Base-by-base conservation (phyloP, 2,329 filamentous ascomycete species). In the Neobulgaria alba region DNA sequence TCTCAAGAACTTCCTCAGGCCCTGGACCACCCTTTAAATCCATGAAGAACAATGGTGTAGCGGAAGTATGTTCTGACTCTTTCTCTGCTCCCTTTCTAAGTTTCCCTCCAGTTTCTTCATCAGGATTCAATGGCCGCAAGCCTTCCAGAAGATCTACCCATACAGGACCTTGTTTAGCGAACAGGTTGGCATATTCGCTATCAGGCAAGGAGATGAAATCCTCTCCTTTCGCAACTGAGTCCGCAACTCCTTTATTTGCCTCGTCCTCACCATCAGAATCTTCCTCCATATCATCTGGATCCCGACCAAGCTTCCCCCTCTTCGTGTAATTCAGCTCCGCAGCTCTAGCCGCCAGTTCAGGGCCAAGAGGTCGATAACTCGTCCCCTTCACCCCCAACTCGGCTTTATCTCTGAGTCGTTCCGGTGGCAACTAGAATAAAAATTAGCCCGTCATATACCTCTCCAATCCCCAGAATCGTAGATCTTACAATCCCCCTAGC, bases 121-220 rank as follows among this genome's bases (percentile, higher is more conserved):
- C n/a, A n/a, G 88, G 19, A 32, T 32, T 32, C 12, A 5, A 32
- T 67, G 67, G 85, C 78, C 67, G 20, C 20, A 7, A 18, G 95
- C 86, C 26, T 43, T 41, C 7, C n/a, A n/a, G n/a, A n/a, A n/a
- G n/a, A n/a, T n/a, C n/a, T n/a, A n/a, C n/a, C n/a, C n/a, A n/a
- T n/a, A n/a, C n/a, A n/a, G n/a, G n/a, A n/a, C n/a, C n/a, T n/a
- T n/a, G n/a, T n/a, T n/a, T n/a, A n/a, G n/a, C n/a, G n/a, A n/a
- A n/a, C n/a, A n/a, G n/a, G n/a, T n/a, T n/a, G n/a, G n/a, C n/a
- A n/a, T n/a, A n/a, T 18, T 16, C 17, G 43, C 21, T 4, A 14
- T 20, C 33, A 37, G 14, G 10, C 21, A 47, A 21, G 3, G 29
- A 30, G 12, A 47, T 31, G 21, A 43, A 47, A 33, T 44, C 41